A percentile compares a stretch with the other conserved stretches of the same genome.
Conservation (phyloP, 108 stramenopile genomes). For the Schizochytrium sp. region DNA sequence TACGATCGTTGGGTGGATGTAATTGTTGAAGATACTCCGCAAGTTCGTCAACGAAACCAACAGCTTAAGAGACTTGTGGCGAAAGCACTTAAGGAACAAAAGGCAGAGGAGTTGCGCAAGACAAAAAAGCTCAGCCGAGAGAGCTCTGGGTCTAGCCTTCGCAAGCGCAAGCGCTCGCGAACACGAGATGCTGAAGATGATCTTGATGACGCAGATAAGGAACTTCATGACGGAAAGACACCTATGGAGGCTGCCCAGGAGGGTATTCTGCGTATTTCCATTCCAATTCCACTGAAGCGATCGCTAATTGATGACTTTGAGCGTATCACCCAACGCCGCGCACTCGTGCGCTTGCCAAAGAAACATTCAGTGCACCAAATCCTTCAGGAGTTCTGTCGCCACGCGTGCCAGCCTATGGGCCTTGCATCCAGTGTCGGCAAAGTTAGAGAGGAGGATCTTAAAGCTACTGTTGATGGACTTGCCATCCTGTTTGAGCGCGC, state of each 20-base stretch:
- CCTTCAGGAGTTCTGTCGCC: constrained; percentile 1
- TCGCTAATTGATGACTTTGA: constrained; percentile 45
- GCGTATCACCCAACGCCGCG: neutral
- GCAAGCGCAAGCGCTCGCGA: constrained; percentile 35
- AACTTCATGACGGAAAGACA: constrained; percentile 2
- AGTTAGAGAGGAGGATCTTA: constrained; percentile 17
- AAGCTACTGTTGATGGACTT: constrained; percentile 18
- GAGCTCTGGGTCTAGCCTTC: neutral
- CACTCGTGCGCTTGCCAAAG: constrained; percentile 25
- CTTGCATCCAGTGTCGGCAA: constrained; percentile 16
- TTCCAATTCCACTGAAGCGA: constrained; percentile 17
- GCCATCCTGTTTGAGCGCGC: constrained; percentile 51
- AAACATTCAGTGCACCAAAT: neutral
- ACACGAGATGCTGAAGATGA: neutral
- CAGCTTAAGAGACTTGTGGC: neutral
- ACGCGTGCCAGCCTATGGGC: constrained; percentile 35
- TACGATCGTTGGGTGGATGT: constrained; percentile 41
- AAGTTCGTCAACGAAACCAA: neutral
- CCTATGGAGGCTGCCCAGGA: neutral
- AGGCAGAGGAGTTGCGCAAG: neutral
- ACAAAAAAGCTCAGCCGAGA: neutral
- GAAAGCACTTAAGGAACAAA: neutral
- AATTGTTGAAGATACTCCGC: neutral
- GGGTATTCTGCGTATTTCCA: neutral
- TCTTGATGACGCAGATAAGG: neutral